Evolutionary conservation across 2,329 filamentous ascomycete species (phyloP).

Genomic region (Epicoccum nigrum): DNA sequence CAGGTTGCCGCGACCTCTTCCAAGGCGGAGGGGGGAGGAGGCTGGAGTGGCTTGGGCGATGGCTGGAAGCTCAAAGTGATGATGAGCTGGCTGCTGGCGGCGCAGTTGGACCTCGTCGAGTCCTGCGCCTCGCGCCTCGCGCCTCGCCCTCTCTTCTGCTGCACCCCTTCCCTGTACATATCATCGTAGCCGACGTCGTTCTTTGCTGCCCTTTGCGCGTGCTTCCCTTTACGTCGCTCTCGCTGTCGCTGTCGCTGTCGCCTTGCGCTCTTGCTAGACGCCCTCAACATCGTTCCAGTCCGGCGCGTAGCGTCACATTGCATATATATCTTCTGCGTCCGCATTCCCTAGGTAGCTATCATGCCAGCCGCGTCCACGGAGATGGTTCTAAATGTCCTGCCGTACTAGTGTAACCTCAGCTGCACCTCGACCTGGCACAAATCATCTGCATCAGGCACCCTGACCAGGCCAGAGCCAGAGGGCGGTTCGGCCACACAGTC

Average conservation of each 20-base stretch:
- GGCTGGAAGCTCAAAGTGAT: constrained; percentile 17
- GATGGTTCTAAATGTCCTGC: constrained; percentile 18
- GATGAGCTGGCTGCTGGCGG: constrained; percentile 31
- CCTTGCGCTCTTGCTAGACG: constrained; percentile 11
- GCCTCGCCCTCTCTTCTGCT: constrained; percentile 5
- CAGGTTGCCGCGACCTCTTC: neutral
- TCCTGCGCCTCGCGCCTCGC: constrained; percentile 13
- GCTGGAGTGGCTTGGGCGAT: constrained; percentile 12
- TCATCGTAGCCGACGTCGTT: constrained; percentile 11
- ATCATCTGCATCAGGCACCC: neutral
- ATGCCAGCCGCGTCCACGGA: constrained; percentile 23
- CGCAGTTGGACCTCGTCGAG: constrained; percentile 19
- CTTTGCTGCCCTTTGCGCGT: neutral
- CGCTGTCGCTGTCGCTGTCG: constrained; percentile 16
- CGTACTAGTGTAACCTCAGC: constrained; percentile 30
- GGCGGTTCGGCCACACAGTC: neutral
- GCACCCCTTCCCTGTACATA: constrained; percentile 30
- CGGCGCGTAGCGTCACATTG: constrained; percentile 11
- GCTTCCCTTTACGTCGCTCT: no score
- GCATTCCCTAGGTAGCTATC: constrained; percentile 31
- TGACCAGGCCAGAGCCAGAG: neutral
- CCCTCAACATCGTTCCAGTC: constrained; percentile 2
- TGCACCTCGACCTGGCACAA: constrained; percentile 7
- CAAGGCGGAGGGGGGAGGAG: constrained; percentile 1
- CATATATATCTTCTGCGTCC: constrained; percentile 17